Evolutionary conservation across 306 rosid genomes (phyloP).

Genomic region (Acmispon strigosus): DNA sequence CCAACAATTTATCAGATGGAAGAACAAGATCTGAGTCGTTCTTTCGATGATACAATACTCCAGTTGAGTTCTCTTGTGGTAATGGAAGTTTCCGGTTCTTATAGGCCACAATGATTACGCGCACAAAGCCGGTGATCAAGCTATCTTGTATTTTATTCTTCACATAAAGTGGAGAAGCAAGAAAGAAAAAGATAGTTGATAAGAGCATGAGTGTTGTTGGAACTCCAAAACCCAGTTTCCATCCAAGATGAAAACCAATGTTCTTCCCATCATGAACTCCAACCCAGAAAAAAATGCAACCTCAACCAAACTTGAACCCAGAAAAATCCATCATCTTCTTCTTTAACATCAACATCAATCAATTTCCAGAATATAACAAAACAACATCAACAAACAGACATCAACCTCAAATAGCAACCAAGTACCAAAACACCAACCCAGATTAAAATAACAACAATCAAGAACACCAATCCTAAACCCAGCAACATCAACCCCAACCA

Average conservation of each 20-base stretch:
- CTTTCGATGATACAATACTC: constrained; percentile 23
- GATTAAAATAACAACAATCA: no score
- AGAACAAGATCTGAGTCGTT: constrained; percentile 30
- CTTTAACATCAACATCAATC: no score
- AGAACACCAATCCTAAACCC: no score
- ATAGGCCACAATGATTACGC: constrained; percentile 32
- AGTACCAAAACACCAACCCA: no score
- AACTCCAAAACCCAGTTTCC: constrained; percentile 65
- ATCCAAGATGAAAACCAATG: constrained; percentile 42
- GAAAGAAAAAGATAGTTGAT: constrained; percentile 36
- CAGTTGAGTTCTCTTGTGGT: constrained; percentile 26
- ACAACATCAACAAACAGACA: no score
- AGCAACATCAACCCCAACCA: no score
- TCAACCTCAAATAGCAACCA: no score
- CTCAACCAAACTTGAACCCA: no score
- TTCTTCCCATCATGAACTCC: no score
- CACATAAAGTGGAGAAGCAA: constrained; percentile 49
- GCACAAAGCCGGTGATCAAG: constrained; percentile 47
- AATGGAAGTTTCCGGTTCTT: constrained; percentile 40
- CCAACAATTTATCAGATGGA: constrained; percentile 52
- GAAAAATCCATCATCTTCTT: no score
- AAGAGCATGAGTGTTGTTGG: constrained; percentile 49
- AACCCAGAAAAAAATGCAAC: no score
- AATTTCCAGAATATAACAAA: no score
- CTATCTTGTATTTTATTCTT: constrained; percentile 34